These are phyloP conservation scores for Globisporangium viniferum DNA, from an alignment of 352 stramenopile genomes.

Conservation along the genomic window DNA sequence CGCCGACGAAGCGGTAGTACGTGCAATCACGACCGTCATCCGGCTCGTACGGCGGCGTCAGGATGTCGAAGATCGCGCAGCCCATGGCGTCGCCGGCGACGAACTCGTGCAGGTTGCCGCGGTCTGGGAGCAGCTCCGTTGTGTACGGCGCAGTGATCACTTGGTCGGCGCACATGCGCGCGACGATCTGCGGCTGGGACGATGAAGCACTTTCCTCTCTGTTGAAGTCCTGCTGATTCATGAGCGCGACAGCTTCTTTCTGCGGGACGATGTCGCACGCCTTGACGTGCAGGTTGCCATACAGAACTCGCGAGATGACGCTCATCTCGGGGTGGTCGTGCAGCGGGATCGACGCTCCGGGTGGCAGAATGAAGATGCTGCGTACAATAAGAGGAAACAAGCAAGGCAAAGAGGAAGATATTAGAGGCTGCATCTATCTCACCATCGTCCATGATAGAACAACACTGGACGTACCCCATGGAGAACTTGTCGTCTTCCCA, in stretches of 20 bases:
- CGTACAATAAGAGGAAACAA: background rate
- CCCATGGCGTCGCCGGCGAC: conserved; percentile 62
- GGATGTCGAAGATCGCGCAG: conserved; percentile 84
- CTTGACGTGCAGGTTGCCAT: conserved; percentile 61
- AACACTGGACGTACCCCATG: conserved; percentile 45
- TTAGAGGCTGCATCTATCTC: too few relatives aligned
- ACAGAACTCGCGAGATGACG: conserved; percentile 80
- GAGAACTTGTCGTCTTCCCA: conserved; percentile 78
- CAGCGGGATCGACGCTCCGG: conserved; percentile 63
- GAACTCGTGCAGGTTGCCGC: conserved; percentile 79
- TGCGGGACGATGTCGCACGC: conserved; percentile 52
- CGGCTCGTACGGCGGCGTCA: conserved; percentile 78
- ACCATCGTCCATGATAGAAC: background rate
- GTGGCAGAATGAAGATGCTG: conserved; percentile 84
- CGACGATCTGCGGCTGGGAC: conserved; percentile 18
- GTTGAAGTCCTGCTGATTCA: background rate
- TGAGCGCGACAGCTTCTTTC: background rate
- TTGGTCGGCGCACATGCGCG: conserved; percentile 39
- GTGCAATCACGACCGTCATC: conserved; percentile 66
- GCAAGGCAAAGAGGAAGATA: background rate
- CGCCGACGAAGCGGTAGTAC: conserved; percentile 61
- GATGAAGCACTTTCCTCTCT: background rate
- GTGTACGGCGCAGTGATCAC: conserved; percentile 54
- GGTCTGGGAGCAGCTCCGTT: conserved; percentile 63
- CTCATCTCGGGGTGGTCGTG: conserved; percentile 85